phyloP scores from a whole-genome alignment of 345 rosid species.

The Pistacia integerrima region DNA sequence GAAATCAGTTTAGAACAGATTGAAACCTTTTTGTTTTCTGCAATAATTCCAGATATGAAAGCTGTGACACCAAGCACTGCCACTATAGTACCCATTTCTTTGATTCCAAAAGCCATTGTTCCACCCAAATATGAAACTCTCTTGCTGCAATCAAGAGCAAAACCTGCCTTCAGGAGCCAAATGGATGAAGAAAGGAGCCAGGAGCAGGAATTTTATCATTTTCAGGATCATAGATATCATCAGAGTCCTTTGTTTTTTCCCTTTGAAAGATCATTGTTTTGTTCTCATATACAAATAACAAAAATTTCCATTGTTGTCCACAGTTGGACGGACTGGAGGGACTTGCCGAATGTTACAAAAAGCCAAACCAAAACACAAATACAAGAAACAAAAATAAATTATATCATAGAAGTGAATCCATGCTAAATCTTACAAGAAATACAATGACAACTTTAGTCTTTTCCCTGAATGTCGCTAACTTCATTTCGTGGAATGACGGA shows the following conservation, averaged over 20 bases:
- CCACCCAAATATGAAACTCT: background rate
- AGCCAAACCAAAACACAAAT: slow-evolving; percentile 1
- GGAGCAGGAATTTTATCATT: background rate
- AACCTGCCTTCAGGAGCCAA: background rate
- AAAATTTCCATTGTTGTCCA: background rate
- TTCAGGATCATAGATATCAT: slow-evolving; percentile 18
- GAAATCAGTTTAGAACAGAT: background rate
- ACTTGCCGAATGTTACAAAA: background rate
- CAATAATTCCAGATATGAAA: slow-evolving; percentile 23
- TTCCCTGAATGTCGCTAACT: background rate
- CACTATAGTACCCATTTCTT: slow-evolving; percentile 18
- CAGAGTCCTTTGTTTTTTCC: background rate
- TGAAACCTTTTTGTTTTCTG: slow-evolving; percentile 31
- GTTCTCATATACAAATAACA: background rate
- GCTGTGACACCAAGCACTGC: slow-evolving; percentile 24
- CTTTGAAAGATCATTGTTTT: background rate
- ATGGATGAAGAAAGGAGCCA: slow-evolving; percentile 1
- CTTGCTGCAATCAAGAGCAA: background rate
- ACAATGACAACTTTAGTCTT: background rate
- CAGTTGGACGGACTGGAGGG: background rate
- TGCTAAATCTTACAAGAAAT: background rate
- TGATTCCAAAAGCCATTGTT: slow-evolving; percentile 26
- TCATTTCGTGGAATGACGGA: background rate
- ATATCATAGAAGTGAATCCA: background rate
- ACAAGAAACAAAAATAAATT: background rate